Percentiles rank a stretch among this genome's conserved stretches.
These are phyloP conservation scores for Saitozyma podzolica DNA, from an alignment of 768 basidiomycete species.

Conservation along the genomic window DNA sequence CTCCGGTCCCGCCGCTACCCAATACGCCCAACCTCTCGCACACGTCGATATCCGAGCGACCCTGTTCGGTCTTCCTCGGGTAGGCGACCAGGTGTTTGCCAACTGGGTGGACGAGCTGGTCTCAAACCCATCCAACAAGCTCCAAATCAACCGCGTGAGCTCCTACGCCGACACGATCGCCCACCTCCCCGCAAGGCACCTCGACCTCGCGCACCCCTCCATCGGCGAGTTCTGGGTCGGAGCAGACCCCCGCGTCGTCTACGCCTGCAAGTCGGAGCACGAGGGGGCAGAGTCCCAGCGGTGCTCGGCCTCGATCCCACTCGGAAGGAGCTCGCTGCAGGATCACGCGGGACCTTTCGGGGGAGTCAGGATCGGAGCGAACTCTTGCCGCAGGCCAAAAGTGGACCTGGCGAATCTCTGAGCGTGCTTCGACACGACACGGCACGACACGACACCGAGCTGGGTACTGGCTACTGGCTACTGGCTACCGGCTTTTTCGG, in stretches of 20 bases:
- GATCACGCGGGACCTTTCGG: constrained; percentile 46
- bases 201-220: constrained; percentile 33
- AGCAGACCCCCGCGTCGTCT: constrained; percentile 33
- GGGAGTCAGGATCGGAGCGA: constrained; percentile 37
- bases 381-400: constrained; percentile 14
- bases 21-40: constrained; percentile 14
- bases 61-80: constrained; percentile 36
- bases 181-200: constrained; percentile 39
- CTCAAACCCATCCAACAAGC: neutral
- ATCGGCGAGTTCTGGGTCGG: constrained; percentile 43
- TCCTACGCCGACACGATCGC: constrained; percentile 42
- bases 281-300: constrained; percentile 19
- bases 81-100: constrained; percentile 38
- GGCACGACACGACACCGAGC: too few relatives aligned
- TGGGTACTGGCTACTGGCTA: too few relatives aligned
- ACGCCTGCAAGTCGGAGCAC: constrained; percentile 21
- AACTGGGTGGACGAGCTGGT: constrained; percentile 29
- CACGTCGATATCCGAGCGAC: constrained; percentile 26
- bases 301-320: constrained; percentile 20
- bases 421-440: too few relatives aligned
- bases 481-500: too few relatives aligned
- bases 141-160: constrained; percentile 33
- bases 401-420: neutral
- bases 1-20: constrained; percentile 11
- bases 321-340: constrained; percentile 30